Base-by-base conservation (phyloP, 768 basidiomycete genomes). In the Russula sp. region DNA sequence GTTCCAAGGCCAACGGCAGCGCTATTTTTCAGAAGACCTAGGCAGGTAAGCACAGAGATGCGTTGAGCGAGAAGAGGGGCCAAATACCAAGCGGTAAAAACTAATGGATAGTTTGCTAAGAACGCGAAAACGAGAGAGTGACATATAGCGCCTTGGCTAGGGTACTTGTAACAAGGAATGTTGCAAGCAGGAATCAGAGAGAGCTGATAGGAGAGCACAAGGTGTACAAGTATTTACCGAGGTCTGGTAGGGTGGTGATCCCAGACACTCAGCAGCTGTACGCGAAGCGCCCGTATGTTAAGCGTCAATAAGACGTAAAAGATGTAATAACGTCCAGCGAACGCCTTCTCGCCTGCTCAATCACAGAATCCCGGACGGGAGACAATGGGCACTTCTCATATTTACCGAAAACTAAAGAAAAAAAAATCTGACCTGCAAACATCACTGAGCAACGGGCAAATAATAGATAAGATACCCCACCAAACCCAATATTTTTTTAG, bases 291-390 rank as follows among this genome's bases (percentile, higher is more conserved):
- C 41, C 39, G 50, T 9, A 39, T 5, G 10, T 38, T 45, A 56
- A 51, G n/a, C 2, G 56, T 62, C 56, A 62, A 8, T 39, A 62
- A 62, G 61, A 62, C 61, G 61, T 62, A 62, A 62, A 50, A 22
- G 29, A 39, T 42, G 42, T 20, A 56, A 55, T 35, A n/a, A 2
- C 20, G 18, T 36, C 10, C 34, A 45, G 16, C 43, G 34, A 20
- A 13, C n/a, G 16, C 43, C 50, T 52, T 60, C n/a, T 39, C 13
- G 11, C 36, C 20, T 48, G 20, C 29, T 25, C 6, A 46, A 39
- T 52, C 32, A 3, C 39, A 42, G 8, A 13, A 58, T 25, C 18
- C n/a, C 13, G 20, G 38, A 41, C n/a, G n/a, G 16, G 41, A 35
- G 25, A 38, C 9, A 47, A 39, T 14, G n/a, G 5, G 22, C 48